Conservation (phyloP, 768 basidiomycete species). For the Calocybe cyanea region DNA sequence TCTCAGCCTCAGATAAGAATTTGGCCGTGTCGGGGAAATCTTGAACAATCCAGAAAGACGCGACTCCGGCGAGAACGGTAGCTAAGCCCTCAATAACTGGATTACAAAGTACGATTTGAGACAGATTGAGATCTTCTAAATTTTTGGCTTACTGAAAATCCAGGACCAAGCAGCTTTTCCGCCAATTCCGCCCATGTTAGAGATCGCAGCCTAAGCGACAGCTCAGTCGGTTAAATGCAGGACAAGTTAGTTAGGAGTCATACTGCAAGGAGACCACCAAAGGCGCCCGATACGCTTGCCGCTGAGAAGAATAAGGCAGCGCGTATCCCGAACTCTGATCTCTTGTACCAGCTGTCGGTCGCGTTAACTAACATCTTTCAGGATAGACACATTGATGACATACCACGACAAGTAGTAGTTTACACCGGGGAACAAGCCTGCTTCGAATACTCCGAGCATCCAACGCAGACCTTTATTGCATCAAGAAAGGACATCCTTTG, state of each 20-base stretch:
- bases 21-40: conserved; percentile 82
- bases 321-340: conserved; percentile 70
- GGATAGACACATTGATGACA: conserved; percentile 13
- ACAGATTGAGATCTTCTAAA: background rate
- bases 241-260: conserved; percentile 19
- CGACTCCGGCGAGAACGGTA: conserved; percentile 60
- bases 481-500: background rate
- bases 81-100: conserved; percentile 60
- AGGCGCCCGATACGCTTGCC: conserved; percentile 80
- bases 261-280: conserved; percentile 73
- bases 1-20: conserved; percentile 70
- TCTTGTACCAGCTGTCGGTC: conserved; percentile 52
- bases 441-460: conserved; percentile 74
- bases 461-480: conserved; percentile 56
- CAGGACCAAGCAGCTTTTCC: conserved; percentile 66
- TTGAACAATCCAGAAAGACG: conserved; percentile 75
- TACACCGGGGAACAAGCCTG: conserved; percentile 61
- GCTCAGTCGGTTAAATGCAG: background rate
- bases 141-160: conserved; percentile 54
- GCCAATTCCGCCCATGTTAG: conserved; percentile 68
- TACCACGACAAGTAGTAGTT: conserved; percentile 74
- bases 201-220: conserved; percentile 51
- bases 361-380: background rate
- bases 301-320: conserved; percentile 73
- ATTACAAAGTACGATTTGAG: conserved; percentile 3